Conservation (phyloP, 768 basidiomycete genomes). For the Termitomyces sp. region DNA sequence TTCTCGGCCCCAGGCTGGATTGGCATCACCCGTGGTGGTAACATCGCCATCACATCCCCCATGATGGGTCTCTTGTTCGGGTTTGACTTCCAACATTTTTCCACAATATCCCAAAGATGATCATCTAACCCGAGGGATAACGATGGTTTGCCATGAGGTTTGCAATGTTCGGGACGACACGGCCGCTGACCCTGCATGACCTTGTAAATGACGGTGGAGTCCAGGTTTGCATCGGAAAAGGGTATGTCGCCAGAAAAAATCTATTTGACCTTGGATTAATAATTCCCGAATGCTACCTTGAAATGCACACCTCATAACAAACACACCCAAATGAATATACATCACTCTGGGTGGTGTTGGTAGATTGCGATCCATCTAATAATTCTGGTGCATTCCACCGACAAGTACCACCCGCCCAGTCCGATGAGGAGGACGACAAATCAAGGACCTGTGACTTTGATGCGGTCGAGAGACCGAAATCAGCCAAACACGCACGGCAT, state of each 20-base stretch:
- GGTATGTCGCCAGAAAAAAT: slow-evolving; percentile 24
- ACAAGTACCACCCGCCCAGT: slow-evolving; percentile 9
- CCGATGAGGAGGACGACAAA: slow-evolving; percentile 9
- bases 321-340: slow-evolving; percentile 30
- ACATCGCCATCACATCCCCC: slow-evolving; percentile 13
- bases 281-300: not conserved
- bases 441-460: slow-evolving; percentile 11
- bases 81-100: slow-evolving; percentile 22
- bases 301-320: slow-evolving; percentile 26
- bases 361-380: slow-evolving; percentile 6
- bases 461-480: slow-evolving; percentile 17
- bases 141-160: slow-evolving; percentile 12
- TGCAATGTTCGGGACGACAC: slow-evolving; percentile 11
- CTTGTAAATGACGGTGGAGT: slow-evolving; percentile 14
- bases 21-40: not conserved
- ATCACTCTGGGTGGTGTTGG: slow-evolving; percentile 20
- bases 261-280: slow-evolving; percentile 10
- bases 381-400: slow-evolving; percentile 18
- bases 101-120: slow-evolving; percentile 26
- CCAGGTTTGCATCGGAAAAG: slow-evolving; percentile 14
- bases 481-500: slow-evolving; percentile 14
- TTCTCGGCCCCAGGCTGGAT: not conserved
- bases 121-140: slow-evolving; percentile 22
- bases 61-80: slow-evolving; percentile 24
- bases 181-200: slow-evolving; percentile 10